These are phyloP conservation scores for Botrytis sinoallii DNA, from an alignment of 2,329 filamentous ascomycete species.

Conservation along the genomic window DNA sequence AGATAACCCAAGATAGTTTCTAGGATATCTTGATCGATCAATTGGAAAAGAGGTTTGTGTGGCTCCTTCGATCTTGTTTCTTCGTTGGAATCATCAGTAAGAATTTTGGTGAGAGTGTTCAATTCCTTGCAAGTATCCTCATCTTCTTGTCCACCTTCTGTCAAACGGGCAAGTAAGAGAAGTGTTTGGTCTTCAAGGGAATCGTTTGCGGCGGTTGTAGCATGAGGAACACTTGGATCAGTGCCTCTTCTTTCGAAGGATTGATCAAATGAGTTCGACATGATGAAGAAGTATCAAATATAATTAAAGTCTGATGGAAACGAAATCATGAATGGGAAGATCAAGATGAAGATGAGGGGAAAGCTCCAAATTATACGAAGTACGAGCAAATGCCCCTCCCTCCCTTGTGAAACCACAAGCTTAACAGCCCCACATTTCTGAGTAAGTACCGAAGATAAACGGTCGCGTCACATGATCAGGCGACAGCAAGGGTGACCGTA, in stretches of 20 bases:
- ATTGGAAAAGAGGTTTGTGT: conserved; percentile 45
- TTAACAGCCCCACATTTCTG: conserved; percentile 7
- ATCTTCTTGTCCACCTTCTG: conserved; percentile 86
- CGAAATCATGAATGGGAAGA: background rate
- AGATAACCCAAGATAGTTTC: conserved; percentile 84
- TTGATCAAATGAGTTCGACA: conserved; percentile 8
- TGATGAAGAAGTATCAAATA: conserved; percentile 4
- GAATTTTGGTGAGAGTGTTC: conserved; percentile 56
- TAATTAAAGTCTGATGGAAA: background rate
- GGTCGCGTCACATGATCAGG: conserved; percentile 7
- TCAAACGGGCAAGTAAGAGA: conserved; percentile 74
- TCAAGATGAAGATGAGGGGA: conserved; percentile 11
- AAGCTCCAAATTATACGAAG: background rate
- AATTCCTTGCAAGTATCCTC: conserved; percentile 62
- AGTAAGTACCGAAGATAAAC: background rate
- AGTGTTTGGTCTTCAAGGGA: conserved; percentile 36
- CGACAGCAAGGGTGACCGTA: background rate
- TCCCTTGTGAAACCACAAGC: conserved; percentile 8
- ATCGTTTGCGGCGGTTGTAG: conserved; percentile 25
- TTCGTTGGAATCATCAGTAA: conserved; percentile 47
- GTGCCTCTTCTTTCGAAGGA: conserved; percentile 18
- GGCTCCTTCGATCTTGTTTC: conserved; percentile 27
- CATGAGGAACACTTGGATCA: conserved; percentile 29
- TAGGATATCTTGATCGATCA: conserved; percentile 70
- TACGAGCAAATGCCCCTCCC: background rate